A percentile compares a stretch with the other conserved stretches of the same genome.
These are phyloP conservation scores for Ogataea pini DNA, from an alignment of 805 yeast species.

Conservation along the genomic window DNA sequence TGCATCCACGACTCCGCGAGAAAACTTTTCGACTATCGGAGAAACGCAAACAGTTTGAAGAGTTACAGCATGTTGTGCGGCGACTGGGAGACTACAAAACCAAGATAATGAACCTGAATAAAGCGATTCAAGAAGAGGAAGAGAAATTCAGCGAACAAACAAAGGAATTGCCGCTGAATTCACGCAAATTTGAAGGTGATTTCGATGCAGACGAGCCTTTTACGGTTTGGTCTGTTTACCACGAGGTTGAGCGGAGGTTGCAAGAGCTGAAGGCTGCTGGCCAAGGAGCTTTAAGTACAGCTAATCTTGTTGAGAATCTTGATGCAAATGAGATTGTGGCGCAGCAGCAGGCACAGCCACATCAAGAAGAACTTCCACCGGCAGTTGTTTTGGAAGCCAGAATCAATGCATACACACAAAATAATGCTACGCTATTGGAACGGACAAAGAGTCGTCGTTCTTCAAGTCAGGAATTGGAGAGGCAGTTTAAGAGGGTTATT, in stretches of 20 bases:
- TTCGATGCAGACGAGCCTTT: slow-evolving; percentile 94
- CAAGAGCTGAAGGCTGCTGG: slow-evolving; percentile 25
- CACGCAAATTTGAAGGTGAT: slow-evolving; percentile 49
- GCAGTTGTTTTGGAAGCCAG: slow-evolving; percentile 66
- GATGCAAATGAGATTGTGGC: slow-evolving; percentile 14
- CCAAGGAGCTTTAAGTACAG: slow-evolving; percentile 1
- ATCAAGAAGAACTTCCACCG: slow-evolving; percentile 44
- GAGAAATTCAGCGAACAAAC: slow-evolving; percentile 47
- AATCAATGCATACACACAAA: slow-evolving; percentile 73
- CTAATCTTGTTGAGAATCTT: slow-evolving; percentile 12
- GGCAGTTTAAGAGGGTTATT: slow-evolving; percentile 84
- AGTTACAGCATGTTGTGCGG: slow-evolving; percentile 47
- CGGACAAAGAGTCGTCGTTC: slow-evolving; percentile 55
- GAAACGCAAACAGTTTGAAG: slow-evolving; percentile 50
- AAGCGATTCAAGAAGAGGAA: slow-evolving; percentile 66
- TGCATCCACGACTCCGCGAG: slow-evolving; percentile 58
- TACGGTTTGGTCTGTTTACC: slow-evolving; percentile 60
- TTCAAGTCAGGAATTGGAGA: slow-evolving; percentile 58
- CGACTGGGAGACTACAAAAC: slow-evolving; percentile 51
- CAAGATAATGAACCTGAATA: slow-evolving; percentile 57
- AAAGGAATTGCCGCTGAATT: slow-evolving; percentile 33
- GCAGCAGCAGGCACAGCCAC: slow-evolving; percentile 11
- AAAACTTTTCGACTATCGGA: slow-evolving; percentile 54
- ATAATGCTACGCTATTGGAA: slow-evolving; percentile 56
- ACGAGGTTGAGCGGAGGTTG: slow-evolving; percentile 47